Conservation (phyloP, 306 rosid genomes). For the Sindora glabra region DNA sequence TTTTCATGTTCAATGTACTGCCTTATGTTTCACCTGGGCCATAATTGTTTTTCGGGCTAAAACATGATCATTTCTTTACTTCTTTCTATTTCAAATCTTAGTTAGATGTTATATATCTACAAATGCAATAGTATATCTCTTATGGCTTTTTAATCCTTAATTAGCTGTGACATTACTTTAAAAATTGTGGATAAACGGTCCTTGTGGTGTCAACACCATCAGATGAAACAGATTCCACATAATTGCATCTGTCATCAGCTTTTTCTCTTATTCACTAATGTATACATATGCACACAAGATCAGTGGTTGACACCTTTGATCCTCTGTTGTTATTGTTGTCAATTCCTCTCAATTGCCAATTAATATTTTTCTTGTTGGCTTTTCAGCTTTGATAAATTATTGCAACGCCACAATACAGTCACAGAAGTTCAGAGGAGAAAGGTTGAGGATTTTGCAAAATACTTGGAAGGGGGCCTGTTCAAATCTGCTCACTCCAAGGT, state of each 20-base stretch:
- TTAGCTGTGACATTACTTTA: too few species aligned
- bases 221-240: neutral
- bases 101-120: too few species aligned
- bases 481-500: conserved; percentile 63
- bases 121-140: neutral
- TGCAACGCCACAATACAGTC: conserved; percentile 31
- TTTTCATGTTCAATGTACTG: too few species aligned
- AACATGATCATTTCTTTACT: neutral
- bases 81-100: too few species aligned
- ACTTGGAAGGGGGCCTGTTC: conserved; percentile 74
- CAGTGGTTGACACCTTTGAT: neutral
- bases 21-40: too few species aligned
- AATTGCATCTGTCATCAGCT: neutral
- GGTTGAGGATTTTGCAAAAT: conserved; percentile 60
- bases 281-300: neutral
- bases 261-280: neutral
- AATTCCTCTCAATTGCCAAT: neutral
- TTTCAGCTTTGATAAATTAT: conserved; percentile 48
- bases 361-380: neutral
- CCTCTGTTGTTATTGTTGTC: neutral
- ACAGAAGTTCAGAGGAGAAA: conserved; percentile 33
- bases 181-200: neutral
- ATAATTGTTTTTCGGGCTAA: neutral
- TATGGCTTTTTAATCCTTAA: neutral
- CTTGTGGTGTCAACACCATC: neutral